Evolutionary conservation across 192 early-diverging fungal genomes (phyloP).

Genomic region (Coemansia sp.): DNA sequence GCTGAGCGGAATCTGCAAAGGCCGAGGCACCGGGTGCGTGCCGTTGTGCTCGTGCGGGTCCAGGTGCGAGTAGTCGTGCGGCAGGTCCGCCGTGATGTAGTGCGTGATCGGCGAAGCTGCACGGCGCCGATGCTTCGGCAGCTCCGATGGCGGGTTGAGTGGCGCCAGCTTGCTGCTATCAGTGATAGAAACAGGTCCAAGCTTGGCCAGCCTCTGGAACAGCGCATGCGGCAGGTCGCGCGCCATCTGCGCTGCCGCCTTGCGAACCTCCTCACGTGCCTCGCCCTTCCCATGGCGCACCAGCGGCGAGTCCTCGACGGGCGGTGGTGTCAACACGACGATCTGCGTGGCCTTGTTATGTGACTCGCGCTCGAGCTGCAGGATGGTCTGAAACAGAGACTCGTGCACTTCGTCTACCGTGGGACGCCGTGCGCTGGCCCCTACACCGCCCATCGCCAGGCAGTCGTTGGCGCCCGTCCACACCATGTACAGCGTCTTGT

Average conservation of each 20-base stretch:
- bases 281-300: slow-evolving; percentile 22
- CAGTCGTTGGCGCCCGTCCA: slow-evolving; percentile 50
- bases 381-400: slow-evolving; percentile 36
- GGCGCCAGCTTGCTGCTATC: slow-evolving; percentile 17
- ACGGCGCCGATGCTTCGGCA: slow-evolving; percentile 33
- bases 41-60: slow-evolving; percentile 49
- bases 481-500: slow-evolving; percentile 44
- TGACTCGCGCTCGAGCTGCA: slow-evolving; percentile 52
- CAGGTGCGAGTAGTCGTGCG: slow-evolving; percentile 32
- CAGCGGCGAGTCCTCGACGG: slow-evolving; percentile 47
- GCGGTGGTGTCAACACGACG: slow-evolving; percentile 42
- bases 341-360: slow-evolving; percentile 38
- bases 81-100: slow-evolving; percentile 36
- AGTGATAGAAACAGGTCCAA: slow-evolving; percentile 24
- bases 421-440: neutral
- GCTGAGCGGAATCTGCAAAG: neutral
- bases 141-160: slow-evolving; percentile 13
- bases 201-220: slow-evolving; percentile 15
- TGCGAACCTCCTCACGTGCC: slow-evolving; percentile 14
- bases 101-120: slow-evolving; percentile 32
- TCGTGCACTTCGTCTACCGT: slow-evolving; percentile 21
- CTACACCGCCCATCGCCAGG: slow-evolving; percentile 17
- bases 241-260: slow-evolving; percentile 11
- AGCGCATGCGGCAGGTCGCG: slow-evolving; percentile 30
- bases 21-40: slow-evolving; percentile 9